Percentiles rank a stretch among this genome's conserved stretches.
Conservation (phyloP, 2,329 filamentous ascomycete genomes). For the Pseudogymnoascus sp. region DNA sequence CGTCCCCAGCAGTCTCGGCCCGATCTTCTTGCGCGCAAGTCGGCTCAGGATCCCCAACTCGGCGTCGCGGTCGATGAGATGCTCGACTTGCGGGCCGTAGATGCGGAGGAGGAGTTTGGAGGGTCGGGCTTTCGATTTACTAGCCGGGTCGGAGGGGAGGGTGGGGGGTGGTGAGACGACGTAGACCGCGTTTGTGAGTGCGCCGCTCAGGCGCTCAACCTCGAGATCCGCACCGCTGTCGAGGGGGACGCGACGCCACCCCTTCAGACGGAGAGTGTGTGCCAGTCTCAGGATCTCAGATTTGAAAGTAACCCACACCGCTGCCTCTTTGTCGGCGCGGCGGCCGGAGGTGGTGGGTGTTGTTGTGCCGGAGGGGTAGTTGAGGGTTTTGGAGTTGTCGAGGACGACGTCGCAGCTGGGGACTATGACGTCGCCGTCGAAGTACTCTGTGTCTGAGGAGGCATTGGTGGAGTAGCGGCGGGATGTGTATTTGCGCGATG, state of each 20-base stretch:
- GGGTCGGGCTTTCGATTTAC: slow-evolving; percentile 29
- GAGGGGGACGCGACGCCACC: slow-evolving; percentile 78
- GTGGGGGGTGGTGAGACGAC: slow-evolving; percentile 81
- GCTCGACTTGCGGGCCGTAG: slow-evolving; percentile 90
- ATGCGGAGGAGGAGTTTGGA: slow-evolving; percentile 78
- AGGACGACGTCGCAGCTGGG: slow-evolving; percentile 77
- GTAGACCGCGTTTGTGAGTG: slow-evolving; percentile 93
- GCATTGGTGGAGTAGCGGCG: slow-evolving; percentile 26
- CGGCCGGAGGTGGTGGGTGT: slow-evolving; percentile 35
- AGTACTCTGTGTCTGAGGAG: slow-evolving; percentile 79
- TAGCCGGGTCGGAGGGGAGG: slow-evolving; percentile 41
- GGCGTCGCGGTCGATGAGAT: slow-evolving; percentile 87
- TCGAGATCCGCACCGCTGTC: slow-evolving; percentile 61
- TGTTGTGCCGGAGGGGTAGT: slow-evolving; percentile 55
- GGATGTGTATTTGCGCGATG: slow-evolving; percentile 15
- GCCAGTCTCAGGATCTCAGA: slow-evolving; percentile 82
- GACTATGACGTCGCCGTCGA: slow-evolving; percentile 74
- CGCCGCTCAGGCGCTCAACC: slow-evolving; percentile 76
- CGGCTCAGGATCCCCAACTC: slow-evolving; percentile 82
- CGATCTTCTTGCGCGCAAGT: slow-evolving; percentile 85
- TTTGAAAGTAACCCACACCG: slow-evolving; percentile 82
- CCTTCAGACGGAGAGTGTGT: slow-evolving; percentile 83
- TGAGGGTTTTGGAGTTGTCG: slow-evolving; percentile 84
- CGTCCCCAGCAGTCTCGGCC: slow-evolving; percentile 81
- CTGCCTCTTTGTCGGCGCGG: slow-evolving; percentile 57